Evolutionary conservation across 2,329 filamentous ascomycete genomes (phyloP).

Genomic region (Xylariomycetidae sp.): DNA sequence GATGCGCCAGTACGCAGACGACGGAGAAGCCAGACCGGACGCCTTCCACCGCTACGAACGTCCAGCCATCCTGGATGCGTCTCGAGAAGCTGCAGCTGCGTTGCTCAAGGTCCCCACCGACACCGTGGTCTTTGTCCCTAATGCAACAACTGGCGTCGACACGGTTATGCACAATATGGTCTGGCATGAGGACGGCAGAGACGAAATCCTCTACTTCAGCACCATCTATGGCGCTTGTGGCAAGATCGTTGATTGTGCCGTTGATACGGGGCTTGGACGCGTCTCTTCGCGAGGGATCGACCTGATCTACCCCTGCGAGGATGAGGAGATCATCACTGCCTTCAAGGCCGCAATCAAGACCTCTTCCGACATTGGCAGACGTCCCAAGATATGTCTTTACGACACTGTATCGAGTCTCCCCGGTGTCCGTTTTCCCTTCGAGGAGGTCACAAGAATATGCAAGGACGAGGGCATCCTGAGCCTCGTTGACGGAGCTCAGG

Average conservation of each 20-base stretch:
- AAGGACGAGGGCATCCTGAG: slow-evolving; percentile 62
- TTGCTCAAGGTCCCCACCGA: slow-evolving; percentile 60
- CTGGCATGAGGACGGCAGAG: slow-evolving; percentile 63
- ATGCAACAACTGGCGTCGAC: slow-evolving; percentile 75
- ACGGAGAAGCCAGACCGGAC: slow-evolving; percentile 65
- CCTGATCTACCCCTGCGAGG: slow-evolving; percentile 62
- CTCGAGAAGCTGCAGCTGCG: slow-evolving; percentile 57
- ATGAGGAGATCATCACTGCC: slow-evolving; percentile 55
- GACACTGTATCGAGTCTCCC: slow-evolving; percentile 77
- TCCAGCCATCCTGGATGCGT: slow-evolving; percentile 55
- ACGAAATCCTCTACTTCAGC: slow-evolving; percentile 73
- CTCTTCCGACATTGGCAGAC: slow-evolving; percentile 50
- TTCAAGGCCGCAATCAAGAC: slow-evolving; percentile 55
- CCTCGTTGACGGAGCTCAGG: slow-evolving; percentile 79
- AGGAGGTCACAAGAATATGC: slow-evolving; percentile 59
- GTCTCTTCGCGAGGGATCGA: slow-evolving; percentile 48
- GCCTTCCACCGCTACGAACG: slow-evolving; percentile 67
- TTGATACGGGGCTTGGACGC: slow-evolving; percentile 49
- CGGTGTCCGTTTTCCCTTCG: slow-evolving; percentile 74
- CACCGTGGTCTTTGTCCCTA: slow-evolving; percentile 70
- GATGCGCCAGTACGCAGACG: slow-evolving; percentile 59
- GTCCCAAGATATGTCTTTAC: slow-evolving; percentile 64
- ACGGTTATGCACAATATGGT: slow-evolving; percentile 69
- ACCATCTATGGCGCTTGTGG: slow-evolving; percentile 75
- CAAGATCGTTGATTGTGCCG: slow-evolving; percentile 63